Conservation (phyloP, 208 protist genomes). For the Lotmaria passim region DNA sequence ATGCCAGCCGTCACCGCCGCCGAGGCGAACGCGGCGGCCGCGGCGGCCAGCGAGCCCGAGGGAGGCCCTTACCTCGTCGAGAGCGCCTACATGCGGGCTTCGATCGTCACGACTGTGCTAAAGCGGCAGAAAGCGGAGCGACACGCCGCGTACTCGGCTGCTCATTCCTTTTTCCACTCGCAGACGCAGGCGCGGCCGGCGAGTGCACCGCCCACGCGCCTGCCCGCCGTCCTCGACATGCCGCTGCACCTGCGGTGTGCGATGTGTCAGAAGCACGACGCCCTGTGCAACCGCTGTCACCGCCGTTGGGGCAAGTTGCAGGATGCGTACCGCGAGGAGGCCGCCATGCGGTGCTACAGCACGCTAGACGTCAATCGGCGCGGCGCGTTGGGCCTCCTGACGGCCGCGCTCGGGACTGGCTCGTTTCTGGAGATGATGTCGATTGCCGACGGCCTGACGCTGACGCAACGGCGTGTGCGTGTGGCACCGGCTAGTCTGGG, state of each 20-base stretch:
- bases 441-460: constrained; percentile 20
- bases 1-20: constrained; percentile 2
- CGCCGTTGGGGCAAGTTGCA: constrained; percentile 40
- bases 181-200: background rate
- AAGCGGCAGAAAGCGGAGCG: constrained; percentile 19
- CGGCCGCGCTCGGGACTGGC: constrained; percentile 41
- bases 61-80: constrained; percentile 7
- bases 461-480: constrained; percentile 11
- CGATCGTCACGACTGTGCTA: constrained; percentile 9
- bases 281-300: constrained; percentile 58
- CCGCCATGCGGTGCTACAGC: constrained; percentile 32
- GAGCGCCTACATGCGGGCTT: constrained; percentile 15
- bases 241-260: constrained; percentile 45
- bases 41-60: background rate
- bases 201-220: background rate
- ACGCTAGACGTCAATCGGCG: constrained; percentile 31
- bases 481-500: constrained; percentile 10
- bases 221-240: constrained; percentile 50
- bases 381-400: constrained; percentile 35
- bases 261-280: constrained; percentile 65
- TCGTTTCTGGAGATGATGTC: constrained; percentile 50
- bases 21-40: constrained; percentile 2
- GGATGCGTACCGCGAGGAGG: constrained; percentile 11
- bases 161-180: constrained; percentile 13
- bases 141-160: constrained; percentile 11